phyloP scores from a whole-genome alignment of 495 filamentous ascomycete species.

The Podospora australis region DNA sequence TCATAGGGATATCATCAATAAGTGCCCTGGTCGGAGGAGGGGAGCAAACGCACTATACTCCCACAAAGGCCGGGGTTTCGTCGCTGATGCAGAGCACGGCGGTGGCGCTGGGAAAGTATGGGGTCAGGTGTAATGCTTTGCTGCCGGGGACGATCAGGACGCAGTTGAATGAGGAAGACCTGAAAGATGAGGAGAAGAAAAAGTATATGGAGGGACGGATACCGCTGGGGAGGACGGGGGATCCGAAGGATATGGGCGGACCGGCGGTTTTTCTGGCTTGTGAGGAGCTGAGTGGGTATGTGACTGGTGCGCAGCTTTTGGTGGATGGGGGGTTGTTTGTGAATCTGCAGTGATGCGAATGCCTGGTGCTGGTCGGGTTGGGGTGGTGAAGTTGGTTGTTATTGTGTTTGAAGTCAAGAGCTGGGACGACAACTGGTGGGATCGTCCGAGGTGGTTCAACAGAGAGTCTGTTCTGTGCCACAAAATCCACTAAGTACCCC shows the following conservation, averaged over 20 bases:
- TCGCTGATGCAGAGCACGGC: conserved; percentile 82
- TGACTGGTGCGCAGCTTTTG: conserved; percentile 76
- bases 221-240: conserved; percentile 68
- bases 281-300: conserved; percentile 69
- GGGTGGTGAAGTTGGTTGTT: not conserved
- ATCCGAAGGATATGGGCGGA: conserved; percentile 63
- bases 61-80: conserved; percentile 80
- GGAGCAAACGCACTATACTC: conserved; percentile 79
- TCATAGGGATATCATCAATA: conserved; percentile 83
- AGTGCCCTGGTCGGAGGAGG: conserved; percentile 81
- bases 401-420: too few relatives aligned
- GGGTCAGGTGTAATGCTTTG: conserved; percentile 78
- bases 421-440: too few relatives aligned
- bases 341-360: conserved; percentile 43
- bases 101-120: conserved; percentile 67
- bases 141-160: conserved; percentile 82
- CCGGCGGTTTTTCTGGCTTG: conserved; percentile 84
- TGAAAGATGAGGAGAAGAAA: conserved; percentile 63
- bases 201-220: conserved; percentile 80
- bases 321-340: conserved; percentile 76
- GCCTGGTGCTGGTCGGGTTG: not conserved
- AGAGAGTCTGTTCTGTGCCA: too few relatives aligned
- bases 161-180: conserved; percentile 79
- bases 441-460: too few relatives aligned
- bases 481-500: too few relatives aligned